Percentiles rank a stretch among this genome's conserved stretches.
These are phyloP conservation scores for Candida piceae DNA, from an alignment of 805 yeast species.

Conservation along the genomic window DNA sequence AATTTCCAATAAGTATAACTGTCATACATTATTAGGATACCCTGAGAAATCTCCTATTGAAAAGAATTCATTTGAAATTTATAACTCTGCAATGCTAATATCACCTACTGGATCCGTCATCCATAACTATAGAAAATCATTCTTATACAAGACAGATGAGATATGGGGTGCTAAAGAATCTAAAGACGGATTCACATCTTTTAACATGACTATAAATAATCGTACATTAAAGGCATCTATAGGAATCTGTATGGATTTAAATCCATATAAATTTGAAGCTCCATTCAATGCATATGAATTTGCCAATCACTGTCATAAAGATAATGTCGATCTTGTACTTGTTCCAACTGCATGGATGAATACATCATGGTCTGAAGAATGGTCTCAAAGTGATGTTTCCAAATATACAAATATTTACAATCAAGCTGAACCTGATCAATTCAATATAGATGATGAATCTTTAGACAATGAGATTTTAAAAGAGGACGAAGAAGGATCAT, in stretches of 20 bases:
- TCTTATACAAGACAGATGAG: conserved; percentile 74
- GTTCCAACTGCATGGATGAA: conserved; percentile 87
- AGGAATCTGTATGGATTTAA: conserved; percentile 94
- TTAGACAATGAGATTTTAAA: conserved; percentile 4
- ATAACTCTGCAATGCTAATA: conserved; percentile 69
- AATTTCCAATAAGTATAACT: conserved; percentile 43
- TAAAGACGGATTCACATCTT: conserved; percentile 51
- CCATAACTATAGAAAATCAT: conserved; percentile 69
- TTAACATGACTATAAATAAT: conserved; percentile 36
- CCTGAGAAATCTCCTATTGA: conserved; percentile 51
- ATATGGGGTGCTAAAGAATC: conserved; percentile 75
- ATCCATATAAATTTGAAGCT: conserved; percentile 79
- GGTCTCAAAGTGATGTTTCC: conserved; percentile 15
- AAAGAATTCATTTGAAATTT: conserved; percentile 30
- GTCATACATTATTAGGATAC: conserved; percentile 76
- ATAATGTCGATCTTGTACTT: conserved; percentile 50
- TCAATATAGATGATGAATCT: conserved; percentile 11
- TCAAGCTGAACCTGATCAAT: background rate
- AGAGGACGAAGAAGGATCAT: background rate
- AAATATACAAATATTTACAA: conserved; percentile 14
- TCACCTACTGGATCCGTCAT: conserved; percentile 53
- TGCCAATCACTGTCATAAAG: conserved; percentile 44
- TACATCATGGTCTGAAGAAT: conserved; percentile 35
- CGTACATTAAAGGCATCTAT: conserved; percentile 42
- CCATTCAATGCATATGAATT: conserved; percentile 76